A percentile compares a stretch with the other conserved stretches of the same genome.
phyloP scores from a whole-genome alignment of 1,284 basidiomycete species.

The Heterobasidion occidentale region DNA sequence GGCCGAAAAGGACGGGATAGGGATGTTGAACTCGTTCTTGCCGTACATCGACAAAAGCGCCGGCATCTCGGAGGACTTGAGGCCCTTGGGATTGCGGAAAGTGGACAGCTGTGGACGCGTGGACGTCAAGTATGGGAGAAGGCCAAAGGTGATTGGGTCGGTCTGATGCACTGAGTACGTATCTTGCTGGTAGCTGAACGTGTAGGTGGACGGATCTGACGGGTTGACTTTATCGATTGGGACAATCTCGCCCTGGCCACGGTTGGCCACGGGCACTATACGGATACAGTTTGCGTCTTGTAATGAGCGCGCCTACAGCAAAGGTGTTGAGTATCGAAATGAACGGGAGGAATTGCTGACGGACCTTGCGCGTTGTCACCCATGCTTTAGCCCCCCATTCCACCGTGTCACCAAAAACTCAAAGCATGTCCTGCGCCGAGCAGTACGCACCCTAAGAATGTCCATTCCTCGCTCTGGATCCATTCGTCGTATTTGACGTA shows the following conservation, averaged over 20 bases:
- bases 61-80: slow-evolving; percentile 33
- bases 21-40: slow-evolving; percentile 91
- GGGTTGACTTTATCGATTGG: slow-evolving; percentile 59
- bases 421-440: slow-evolving; percentile 87
- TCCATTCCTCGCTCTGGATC: slow-evolving; percentile 92
- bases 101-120: slow-evolving; percentile 60
- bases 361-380: slow-evolving; percentile 68
- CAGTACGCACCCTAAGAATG: slow-evolving; percentile 85
- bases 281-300: slow-evolving; percentile 77
- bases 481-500: slow-evolving; percentile 86
- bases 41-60: slow-evolving; percentile 66
- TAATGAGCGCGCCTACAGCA: slow-evolving; percentile 51
- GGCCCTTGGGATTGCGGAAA: slow-evolving; percentile 51
- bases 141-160: slow-evolving; percentile 64
- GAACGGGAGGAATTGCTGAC: slow-evolving; percentile 1
- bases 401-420: slow-evolving; percentile 90
- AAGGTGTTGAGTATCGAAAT: slow-evolving; percentile 3
- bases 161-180: slow-evolving; percentile 74
- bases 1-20: slow-evolving; percentile 85
- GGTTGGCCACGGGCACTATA: slow-evolving; percentile 79
- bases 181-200: slow-evolving; percentile 95
- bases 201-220: slow-evolving; percentile 56
- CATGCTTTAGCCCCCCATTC: slow-evolving; percentile 75
- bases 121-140: slow-evolving; percentile 87
- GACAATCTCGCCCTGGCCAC: slow-evolving; percentile 90